phyloP scores from a whole-genome alignment of 805 yeast genomes.

The Ogataea trehalophila region DNA sequence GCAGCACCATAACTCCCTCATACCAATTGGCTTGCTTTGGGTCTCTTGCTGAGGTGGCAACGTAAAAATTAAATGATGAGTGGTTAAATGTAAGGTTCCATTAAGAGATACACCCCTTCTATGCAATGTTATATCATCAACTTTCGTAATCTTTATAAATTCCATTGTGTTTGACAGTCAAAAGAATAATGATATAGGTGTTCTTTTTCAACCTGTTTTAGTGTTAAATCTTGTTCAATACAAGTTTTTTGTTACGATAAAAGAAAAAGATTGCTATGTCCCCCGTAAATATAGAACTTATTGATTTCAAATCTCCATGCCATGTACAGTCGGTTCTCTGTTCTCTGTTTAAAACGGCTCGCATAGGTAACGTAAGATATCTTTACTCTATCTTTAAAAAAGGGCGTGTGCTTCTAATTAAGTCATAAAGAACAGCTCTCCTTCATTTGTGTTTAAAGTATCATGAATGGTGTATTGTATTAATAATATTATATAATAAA shows the following conservation, averaged over 20 bases:
- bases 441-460: too few relatives aligned
- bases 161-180: conserved; percentile 41
- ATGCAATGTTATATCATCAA: conserved; percentile 42
- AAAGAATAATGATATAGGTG: background rate
- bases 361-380: too few relatives aligned
- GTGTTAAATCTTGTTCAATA: background rate
- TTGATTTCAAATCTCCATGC: too few relatives aligned
- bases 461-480: too few relatives aligned
- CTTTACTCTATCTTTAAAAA: too few relatives aligned
- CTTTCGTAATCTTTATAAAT: conserved; percentile 49
- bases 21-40: conserved; percentile 17
- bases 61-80: conserved; percentile 71
- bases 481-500: too few relatives aligned
- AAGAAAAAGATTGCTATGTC: too few relatives aligned
- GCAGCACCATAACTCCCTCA: conserved; percentile 82
- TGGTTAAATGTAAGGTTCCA: conserved; percentile 66
- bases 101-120: conserved; percentile 50
- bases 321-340: background rate
- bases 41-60: conserved; percentile 13
- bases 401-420: background rate
- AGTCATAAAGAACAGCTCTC: too few relatives aligned
- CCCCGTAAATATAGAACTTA: too few relatives aligned
- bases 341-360: background rate
- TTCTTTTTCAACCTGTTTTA: background rate
- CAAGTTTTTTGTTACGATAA: too few relatives aligned